Evolutionary conservation across 495 filamentous ascomycete species (phyloP).

Genomic region (Lichina pygmaea): DNA sequence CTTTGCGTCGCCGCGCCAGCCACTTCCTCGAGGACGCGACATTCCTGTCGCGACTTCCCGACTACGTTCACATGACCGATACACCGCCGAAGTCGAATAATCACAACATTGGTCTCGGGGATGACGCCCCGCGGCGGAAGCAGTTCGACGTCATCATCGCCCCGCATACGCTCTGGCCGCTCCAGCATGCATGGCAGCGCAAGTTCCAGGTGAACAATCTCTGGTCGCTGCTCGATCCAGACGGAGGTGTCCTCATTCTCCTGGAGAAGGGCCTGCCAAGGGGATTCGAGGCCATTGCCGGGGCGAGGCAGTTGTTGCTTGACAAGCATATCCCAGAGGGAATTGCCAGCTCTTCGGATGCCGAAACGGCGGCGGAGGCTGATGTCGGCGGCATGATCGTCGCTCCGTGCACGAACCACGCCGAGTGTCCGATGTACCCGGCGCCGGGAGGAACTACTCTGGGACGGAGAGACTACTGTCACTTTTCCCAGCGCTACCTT

Average conservation of each 20-base stretch:
- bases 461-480: slow-evolving; percentile 71
- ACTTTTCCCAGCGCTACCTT: slow-evolving; percentile 71
- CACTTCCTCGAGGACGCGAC: slow-evolving; percentile 63
- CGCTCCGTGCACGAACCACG: slow-evolving; percentile 85
- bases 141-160: slow-evolving; percentile 76
- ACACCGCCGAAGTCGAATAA: slow-evolving; percentile 16
- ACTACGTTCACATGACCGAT: slow-evolving; percentile 38
- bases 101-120: neutral
- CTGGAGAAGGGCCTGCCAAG: slow-evolving; percentile 77
- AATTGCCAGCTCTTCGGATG: slow-evolving; percentile 8
- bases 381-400: slow-evolving; percentile 57
- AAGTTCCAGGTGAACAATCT: slow-evolving; percentile 58
- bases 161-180: slow-evolving; percentile 49
- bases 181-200: slow-evolving; percentile 45
- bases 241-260: slow-evolving; percentile 67
- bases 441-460: slow-evolving; percentile 3
- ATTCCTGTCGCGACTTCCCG: slow-evolving; percentile 80
- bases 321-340: slow-evolving; percentile 39
- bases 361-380: slow-evolving; percentile 14
- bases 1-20: slow-evolving; percentile 49
- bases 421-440: slow-evolving; percentile 66
- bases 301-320: slow-evolving; percentile 51
- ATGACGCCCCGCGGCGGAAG: slow-evolving; percentile 29
- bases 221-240: slow-evolving; percentile 61
- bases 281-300: slow-evolving; percentile 78